Evolutionary conservation across 768 basidiomycete species (phyloP), one percentile per base, ranked within the genome.

Genomic region (Leucosporidium scottii): DNA sequence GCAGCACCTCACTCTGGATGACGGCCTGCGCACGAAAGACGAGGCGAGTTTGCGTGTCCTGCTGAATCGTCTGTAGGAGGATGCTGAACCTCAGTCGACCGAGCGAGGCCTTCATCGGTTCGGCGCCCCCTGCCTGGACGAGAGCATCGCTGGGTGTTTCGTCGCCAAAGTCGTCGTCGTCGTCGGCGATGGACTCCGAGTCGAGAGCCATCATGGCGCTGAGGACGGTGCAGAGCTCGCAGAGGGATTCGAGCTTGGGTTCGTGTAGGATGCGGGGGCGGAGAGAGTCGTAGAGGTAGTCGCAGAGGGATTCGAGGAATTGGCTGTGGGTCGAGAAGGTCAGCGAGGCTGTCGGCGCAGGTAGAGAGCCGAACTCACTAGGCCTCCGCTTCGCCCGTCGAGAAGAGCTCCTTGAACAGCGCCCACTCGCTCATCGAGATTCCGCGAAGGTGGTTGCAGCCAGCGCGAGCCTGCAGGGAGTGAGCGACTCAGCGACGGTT

Each of bases 21-120:
- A 96, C 83, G 2, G 90, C 84, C 78, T 98, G 93, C 9, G 93
- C 93, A 77, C 96, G 89, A 83, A 98, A 98, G 74, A 97, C 92
- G 56, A 98, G 78, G 63, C 93, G 80, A 18, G 96, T 97, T 81
- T 98, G 94, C 1, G 93, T 92, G 76, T 98, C 94, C 77, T 97
- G 93, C 31, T 97, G 79, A 0, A 97, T 87, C 86, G 93, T 91
- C 75, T 88, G 85, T 57, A 97, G 79, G 4, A 98, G 80, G 54
- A 87, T 84, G 64, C 86, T 86, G 73, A 91, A 90, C 70, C 93
- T 89, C 57, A 97, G 80, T 59, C 82, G 81, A 25, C 82, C 82
- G 6, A 87, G 80, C 4, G 83, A 83, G 39, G 66, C 18, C 36
- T 18, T 67, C 54, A 20, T 60, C 15, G 34, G 59, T 20, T 18